Evolutionary conservation across 202 grass and related monocot species (phyloP).

Genomic region (Carex arenaria): DNA sequence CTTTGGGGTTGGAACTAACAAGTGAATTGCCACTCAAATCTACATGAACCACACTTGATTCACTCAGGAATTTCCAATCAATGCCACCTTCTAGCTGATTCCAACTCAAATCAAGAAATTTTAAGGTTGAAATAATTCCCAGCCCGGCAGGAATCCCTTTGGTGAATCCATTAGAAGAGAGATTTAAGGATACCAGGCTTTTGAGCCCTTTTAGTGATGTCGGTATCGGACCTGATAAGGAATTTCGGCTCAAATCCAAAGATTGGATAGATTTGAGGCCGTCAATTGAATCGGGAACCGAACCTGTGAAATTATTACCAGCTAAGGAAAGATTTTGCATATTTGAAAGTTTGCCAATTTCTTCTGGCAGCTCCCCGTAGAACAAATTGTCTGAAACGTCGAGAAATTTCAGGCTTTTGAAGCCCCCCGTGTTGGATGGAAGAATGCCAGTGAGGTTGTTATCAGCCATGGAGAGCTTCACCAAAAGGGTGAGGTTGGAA

Average conservation of each 20-base stretch:
- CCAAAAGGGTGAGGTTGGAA: slow-evolving; percentile 78
- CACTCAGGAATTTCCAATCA: slow-evolving; percentile 95
- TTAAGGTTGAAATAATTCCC: slow-evolving; percentile 48
- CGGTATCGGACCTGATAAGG: slow-evolving; percentile 59
- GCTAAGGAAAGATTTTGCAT: slow-evolving; percentile 81
- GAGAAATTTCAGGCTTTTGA: slow-evolving; percentile 80
- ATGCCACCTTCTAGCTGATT: slow-evolving; percentile 78
- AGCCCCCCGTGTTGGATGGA: slow-evolving; percentile 33
- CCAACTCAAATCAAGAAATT: slow-evolving; percentile 86
- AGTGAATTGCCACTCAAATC: slow-evolving; percentile 92
- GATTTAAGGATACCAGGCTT: slow-evolving; percentile 62
- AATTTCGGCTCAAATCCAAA: slow-evolving; percentile 72
- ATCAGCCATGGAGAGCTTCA: slow-evolving; percentile 73
- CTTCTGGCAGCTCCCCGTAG: slow-evolving; percentile 51
- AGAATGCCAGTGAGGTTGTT: slow-evolving; percentile 88
- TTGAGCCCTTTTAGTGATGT: slow-evolving; percentile 48
- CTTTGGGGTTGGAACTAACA: slow-evolving; percentile 57
- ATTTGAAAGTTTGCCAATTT: slow-evolving; percentile 60
- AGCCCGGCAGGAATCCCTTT: slow-evolving; percentile 74
- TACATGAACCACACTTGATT: slow-evolving; percentile 69
- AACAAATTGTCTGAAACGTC: slow-evolving; percentile 76
- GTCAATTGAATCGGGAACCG: slow-evolving; percentile 54
- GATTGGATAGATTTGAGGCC: slow-evolving; percentile 69
- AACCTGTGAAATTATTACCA: slow-evolving; percentile 82
- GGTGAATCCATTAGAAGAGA: slow-evolving; percentile 73